These are phyloP conservation scores for Kokia cookei DNA, from an alignment of 441 rosid genomes.

Conservation along the genomic window DNA sequence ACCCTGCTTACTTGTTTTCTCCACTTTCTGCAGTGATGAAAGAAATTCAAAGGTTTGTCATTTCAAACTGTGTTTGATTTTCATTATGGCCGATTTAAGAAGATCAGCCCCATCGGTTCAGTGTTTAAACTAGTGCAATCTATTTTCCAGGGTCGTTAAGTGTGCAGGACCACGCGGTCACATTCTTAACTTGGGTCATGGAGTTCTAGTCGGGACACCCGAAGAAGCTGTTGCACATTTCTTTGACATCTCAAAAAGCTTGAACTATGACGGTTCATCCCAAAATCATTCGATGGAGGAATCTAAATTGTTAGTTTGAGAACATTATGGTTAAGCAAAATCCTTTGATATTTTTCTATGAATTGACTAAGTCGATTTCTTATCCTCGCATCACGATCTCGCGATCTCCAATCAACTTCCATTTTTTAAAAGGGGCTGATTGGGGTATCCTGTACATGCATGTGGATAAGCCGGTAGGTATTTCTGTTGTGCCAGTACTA, in stretches of 20 bases:
- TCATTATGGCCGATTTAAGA: not conserved
- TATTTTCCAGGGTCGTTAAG: constrained; percentile 65
- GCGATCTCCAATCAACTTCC: constrained; percentile 6
- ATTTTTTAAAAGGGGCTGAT: constrained; percentile 12
- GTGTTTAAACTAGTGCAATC: not conserved
- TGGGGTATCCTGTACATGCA: constrained; percentile 20
- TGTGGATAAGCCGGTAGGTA: constrained; percentile 14
- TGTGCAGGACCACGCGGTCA: constrained; percentile 82
- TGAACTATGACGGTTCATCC: constrained; percentile 37
- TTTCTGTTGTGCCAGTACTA: constrained; percentile 13
- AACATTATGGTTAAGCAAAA: not conserved
- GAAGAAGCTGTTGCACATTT: constrained; percentile 97
- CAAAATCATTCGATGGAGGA: constrained; percentile 41
- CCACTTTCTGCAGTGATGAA: constrained; percentile 76
- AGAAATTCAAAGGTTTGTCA: constrained; percentile 66
- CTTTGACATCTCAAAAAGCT: constrained; percentile 72
- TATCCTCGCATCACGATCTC: constrained; percentile 1
- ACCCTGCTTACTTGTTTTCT: constrained; percentile 81
- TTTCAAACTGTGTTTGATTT: not conserved
- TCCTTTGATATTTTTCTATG: constrained; percentile 10
- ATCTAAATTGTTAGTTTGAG: constrained; percentile 54
- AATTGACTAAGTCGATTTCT: constrained; percentile 2
- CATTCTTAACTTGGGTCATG: constrained; percentile 89
- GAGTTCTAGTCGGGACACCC: constrained; percentile 94
- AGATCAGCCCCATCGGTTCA: not conserved